These are phyloP conservation scores for Cyberlindnera subsufficiens DNA, from an alignment of 805 yeast species.

Conservation along the genomic window DNA sequence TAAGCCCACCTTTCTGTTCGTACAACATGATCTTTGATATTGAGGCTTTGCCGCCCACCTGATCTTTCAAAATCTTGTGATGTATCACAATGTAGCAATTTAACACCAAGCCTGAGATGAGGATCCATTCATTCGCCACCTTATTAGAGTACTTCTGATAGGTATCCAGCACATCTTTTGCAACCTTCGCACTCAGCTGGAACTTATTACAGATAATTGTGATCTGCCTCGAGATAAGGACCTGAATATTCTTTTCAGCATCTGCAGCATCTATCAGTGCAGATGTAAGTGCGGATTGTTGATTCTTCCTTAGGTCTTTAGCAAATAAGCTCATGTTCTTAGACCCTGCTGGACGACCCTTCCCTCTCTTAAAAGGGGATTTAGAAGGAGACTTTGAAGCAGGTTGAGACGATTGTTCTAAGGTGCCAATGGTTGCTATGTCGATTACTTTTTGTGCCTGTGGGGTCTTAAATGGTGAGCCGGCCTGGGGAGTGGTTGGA, in stretches of 20 bases:
- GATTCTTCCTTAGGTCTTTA: constrained; percentile 17
- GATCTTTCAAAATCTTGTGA: constrained; percentile 36
- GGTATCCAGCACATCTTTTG: constrained; percentile 44
- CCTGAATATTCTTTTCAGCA: constrained; percentile 25
- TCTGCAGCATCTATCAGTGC: not conserved
- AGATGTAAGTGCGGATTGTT: not conserved
- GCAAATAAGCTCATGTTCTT: constrained; percentile 17
- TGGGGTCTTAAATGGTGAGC: constrained; percentile 9
- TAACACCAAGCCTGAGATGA: constrained; percentile 61
- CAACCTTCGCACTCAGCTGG: constrained; percentile 49
- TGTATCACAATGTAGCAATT: constrained; percentile 53
- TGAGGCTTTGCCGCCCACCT: constrained; percentile 43
- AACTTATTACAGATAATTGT: constrained; percentile 55
- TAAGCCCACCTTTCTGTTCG: constrained; percentile 47
- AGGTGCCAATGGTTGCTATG: not conserved
- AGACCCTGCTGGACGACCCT: constrained; percentile 19
- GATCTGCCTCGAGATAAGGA: constrained; percentile 36
- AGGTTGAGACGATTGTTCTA: not conserved
- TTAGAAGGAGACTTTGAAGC: not conserved
- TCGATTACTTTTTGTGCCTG: not conserved
- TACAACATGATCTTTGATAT: constrained; percentile 46
- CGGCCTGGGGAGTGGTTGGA: not conserved
- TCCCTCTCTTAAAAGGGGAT: not conserved
- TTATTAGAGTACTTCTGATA: constrained; percentile 45
- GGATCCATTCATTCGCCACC: constrained; percentile 60